phyloP scores from a whole-genome alignment of 73 alveolate species.

The Paramecium tetraurelia region DNA sequence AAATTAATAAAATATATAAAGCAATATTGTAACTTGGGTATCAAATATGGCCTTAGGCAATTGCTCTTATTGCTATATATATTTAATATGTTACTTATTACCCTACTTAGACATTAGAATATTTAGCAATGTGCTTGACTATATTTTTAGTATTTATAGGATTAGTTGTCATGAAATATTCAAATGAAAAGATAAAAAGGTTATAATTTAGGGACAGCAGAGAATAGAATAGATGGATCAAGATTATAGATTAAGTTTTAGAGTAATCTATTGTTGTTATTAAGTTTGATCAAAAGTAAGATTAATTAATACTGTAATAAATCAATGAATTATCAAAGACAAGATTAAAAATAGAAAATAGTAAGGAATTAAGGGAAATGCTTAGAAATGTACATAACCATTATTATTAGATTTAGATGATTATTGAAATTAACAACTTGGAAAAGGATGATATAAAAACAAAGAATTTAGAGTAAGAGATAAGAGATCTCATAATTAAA shows the following conservation, averaged over 20 bases:
- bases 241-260: background rate
- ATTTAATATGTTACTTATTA: background rate
- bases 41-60: background rate
- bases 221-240: conserved; percentile 1
- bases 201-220: background rate
- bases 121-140: background rate
- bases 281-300: background rate
- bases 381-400: background rate
- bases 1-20: background rate
- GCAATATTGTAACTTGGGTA: background rate
- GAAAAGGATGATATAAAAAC: background rate
- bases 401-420: background rate
- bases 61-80: background rate
- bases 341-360: background rate
- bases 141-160: background rate
- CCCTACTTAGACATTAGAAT: background rate
- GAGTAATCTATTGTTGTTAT: background rate
- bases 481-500: background rate
- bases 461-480: background rate
- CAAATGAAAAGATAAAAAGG: background rate
- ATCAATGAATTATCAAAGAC: background rate
- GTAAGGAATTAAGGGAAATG: background rate
- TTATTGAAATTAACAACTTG: background rate
- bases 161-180: background rate
- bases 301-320: background rate